Conservation (phyloP, 2,329 filamentous ascomycete genomes). For the Fusarium devonianum region DNA sequence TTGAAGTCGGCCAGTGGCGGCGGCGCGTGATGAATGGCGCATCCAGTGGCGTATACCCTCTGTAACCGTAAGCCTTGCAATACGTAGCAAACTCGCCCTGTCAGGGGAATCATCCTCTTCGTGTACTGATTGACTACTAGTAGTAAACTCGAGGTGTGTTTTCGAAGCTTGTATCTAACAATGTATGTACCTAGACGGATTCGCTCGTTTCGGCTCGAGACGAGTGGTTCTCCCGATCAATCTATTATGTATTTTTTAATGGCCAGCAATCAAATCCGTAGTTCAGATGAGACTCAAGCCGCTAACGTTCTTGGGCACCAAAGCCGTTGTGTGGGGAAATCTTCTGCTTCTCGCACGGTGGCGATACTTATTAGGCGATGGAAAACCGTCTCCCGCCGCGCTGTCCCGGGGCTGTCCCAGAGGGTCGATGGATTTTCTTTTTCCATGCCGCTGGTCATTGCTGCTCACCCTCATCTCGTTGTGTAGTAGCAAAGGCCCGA, state of each 20-base stretch:
- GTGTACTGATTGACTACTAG: too few species aligned
- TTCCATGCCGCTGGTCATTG: neutral
- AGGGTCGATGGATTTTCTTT: neutral
- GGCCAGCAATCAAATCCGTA: neutral
- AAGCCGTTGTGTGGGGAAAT: conserved; percentile 35
- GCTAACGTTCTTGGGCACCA: conserved; percentile 20
- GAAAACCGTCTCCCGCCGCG: neutral
- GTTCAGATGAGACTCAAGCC: conserved; percentile 17
- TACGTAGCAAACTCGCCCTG: neutral
- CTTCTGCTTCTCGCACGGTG: conserved; percentile 30
- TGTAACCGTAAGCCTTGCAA: conserved; percentile 1
- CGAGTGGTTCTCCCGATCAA: too few species aligned
- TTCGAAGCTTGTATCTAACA: neutral
- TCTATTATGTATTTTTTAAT: too few species aligned
- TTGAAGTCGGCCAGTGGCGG: conserved; percentile 18
- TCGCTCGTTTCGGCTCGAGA: too few species aligned
- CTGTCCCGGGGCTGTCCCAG: too few species aligned
- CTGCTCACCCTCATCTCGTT: neutral
- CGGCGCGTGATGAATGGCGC: conserved; percentile 1
- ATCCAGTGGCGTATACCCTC: conserved; percentile 14
- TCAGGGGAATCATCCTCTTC: too few species aligned
- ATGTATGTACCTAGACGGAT: too few species aligned
- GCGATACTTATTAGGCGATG: conserved; percentile 28
- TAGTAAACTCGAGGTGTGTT: neutral
- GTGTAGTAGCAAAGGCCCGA: neutral